Base-by-base conservation (phyloP, 2,329 filamentous ascomycete genomes). In the Cytospora paraplurivora region DNA sequence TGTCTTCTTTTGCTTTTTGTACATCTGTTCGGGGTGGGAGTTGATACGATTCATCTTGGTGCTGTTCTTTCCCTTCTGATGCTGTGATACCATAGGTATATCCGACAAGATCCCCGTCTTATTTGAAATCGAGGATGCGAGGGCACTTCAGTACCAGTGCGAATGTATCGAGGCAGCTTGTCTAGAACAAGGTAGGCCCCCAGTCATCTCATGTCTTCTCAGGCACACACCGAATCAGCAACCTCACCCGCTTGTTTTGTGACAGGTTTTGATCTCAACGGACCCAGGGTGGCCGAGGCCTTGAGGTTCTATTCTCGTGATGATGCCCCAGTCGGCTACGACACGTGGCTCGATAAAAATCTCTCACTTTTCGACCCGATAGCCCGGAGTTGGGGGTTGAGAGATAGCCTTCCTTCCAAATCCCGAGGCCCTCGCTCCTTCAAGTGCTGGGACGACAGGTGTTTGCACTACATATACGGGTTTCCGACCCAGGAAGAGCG, bases 401-500 rank as follows among this genome's bases (percentile, higher is more conserved):
- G 76, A 61, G 74, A 75, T 47, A 74, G 74, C 47, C 67, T 76
- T 56, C 73, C 74, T n/a, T 67, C 74, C n/a, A 72, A 72, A 50
- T 72, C 72, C 50, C 74, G 75, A 56, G 71, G 69, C 41, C 73
- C 76, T 49, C 73, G 74, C 56, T 81, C 81, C 12, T 81, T 81
- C 72, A 86, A 84, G 71, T 87, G 84, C 72, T 80, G 76, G 73
- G 76, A 85, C 66, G 80, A 85, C 59, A 76, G 76, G 62, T 87
- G 84, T 68, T 73, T 83, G 64, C 80, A 84, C 71, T 86, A 85
- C 71, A 80, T 86, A 44, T 87, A 86, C 67, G 84, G 84, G 35
- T 85, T 86, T 69, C 70, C 76, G 41, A 80, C 77, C 62, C 75
- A 75, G 44, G 75, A 81, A 59, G 83, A 85, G 65, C 78, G 82